Evolutionary conservation across 1,284 basidiomycete species (phyloP).

Genomic region (Fomitopsis pinicola): DNA sequence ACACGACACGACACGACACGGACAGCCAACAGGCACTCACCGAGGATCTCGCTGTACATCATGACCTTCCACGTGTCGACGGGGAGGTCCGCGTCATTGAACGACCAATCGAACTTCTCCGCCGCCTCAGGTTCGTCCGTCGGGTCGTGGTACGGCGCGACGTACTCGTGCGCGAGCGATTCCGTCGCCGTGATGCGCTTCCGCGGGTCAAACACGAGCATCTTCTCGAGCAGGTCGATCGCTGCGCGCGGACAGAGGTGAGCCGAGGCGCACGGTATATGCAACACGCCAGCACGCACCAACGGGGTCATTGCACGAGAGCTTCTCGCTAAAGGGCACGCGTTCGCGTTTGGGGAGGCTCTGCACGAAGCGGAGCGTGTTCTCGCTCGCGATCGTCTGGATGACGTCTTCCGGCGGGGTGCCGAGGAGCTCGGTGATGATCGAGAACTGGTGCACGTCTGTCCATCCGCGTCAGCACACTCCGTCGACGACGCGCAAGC

Average conservation of each 20-base stretch:
- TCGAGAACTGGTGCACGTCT: conserved; percentile 99
- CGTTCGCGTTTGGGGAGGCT: conserved; percentile 95
- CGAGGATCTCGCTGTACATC: conserved; percentile 96
- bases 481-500: neutral
- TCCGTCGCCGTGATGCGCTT: conserved; percentile 94
- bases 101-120: conserved; percentile 98
- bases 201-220: conserved; percentile 98
- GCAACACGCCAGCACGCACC: conserved; percentile 40
- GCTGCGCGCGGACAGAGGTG: conserved; percentile 41
- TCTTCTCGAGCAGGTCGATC: conserved; percentile 95
- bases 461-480: neutral
- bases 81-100: conserved; percentile 99
- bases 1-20: no score
- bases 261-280: neutral
- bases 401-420: conserved; percentile 99
- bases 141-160: conserved; percentile 97
- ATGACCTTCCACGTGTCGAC: conserved; percentile 99
- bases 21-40: conserved; percentile 39
- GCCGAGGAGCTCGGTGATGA: conserved; percentile 97
- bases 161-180: conserved; percentile 91
- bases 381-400: conserved; percentile 97
- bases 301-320: conserved; percentile 85
- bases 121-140: conserved; percentile 94
- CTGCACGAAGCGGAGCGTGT: conserved; percentile 98
- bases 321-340: conserved; percentile 92